Evolutionary conservation across 768 basidiomycete species (phyloP).

Genomic region (Phlebiopsis gigantea): DNA sequence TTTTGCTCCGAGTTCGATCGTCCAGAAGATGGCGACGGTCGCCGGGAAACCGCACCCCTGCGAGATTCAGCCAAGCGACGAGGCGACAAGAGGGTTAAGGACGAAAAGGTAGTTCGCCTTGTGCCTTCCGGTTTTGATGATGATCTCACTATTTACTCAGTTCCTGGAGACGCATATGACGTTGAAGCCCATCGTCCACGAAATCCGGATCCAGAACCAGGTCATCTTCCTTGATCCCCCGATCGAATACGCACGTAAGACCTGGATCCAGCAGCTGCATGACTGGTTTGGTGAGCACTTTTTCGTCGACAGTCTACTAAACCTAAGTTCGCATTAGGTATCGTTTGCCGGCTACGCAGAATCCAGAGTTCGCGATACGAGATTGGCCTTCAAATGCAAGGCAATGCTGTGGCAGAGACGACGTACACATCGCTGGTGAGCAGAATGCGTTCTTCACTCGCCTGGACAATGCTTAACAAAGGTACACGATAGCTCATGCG

Average conservation of each 20-base stretch:
- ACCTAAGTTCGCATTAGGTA: constrained; percentile 32
- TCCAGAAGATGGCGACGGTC: constrained; percentile 59
- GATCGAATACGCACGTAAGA: constrained; percentile 87
- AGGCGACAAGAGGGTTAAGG: constrained; percentile 64
- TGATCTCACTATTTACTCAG: constrained; percentile 30
- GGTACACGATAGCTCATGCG: constrained; percentile 52
- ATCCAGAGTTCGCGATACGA: constrained; percentile 97
- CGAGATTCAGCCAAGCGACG: constrained; percentile 55
- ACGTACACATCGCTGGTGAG: constrained; percentile 81
- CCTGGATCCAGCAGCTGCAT: constrained; percentile 87
- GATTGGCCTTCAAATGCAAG: constrained; percentile 90
- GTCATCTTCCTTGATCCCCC: constrained; percentile 98
- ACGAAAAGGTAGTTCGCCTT: constrained; percentile 60
- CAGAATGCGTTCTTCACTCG: background rate
- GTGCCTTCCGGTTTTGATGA: background rate
- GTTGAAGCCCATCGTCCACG: constrained; percentile 85
- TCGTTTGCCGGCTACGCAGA: constrained; percentile 80
- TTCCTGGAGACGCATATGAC: constrained; percentile 68
- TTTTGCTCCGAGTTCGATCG: constrained; percentile 90
- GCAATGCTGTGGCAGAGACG: constrained; percentile 53
- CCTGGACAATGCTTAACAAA: constrained; percentile 9
- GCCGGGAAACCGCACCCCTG: constrained; percentile 46
- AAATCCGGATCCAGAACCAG: constrained; percentile 97
- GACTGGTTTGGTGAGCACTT: constrained; percentile 68
- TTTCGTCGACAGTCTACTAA: background rate